These are phyloP conservation scores for Haplographium delicatum DNA, from an alignment of 495 filamentous ascomycete species.

Conservation along the genomic window DNA sequence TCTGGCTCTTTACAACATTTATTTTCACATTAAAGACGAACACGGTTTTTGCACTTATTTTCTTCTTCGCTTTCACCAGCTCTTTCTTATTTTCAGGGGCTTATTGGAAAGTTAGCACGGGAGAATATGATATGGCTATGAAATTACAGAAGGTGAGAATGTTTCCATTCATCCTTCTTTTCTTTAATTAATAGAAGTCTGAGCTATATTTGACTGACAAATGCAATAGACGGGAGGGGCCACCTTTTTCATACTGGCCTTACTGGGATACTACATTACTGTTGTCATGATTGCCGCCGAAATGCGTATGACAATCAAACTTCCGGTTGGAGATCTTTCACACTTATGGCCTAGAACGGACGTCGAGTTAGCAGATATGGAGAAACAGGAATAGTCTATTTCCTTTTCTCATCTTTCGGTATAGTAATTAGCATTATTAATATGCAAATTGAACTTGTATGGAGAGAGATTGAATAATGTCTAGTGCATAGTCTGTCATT, in stretches of 20 bases:
- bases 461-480: no score
- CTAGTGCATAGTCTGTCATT: no score
- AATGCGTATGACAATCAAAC: slow-evolving; percentile 47
- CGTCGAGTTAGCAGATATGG: slow-evolving; percentile 34
- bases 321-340: slow-evolving; percentile 49
- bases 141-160: slow-evolving; percentile 40
- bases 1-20: slow-evolving; percentile 51
- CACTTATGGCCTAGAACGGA: slow-evolving; percentile 48
- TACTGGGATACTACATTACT: slow-evolving; percentile 51
- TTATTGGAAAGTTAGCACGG: slow-evolving; percentile 44
- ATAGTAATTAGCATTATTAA: no score
- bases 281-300: slow-evolving; percentile 51
- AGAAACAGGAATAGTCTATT: no score
- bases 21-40: slow-evolving; percentile 52
- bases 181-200: not conserved
- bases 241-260: slow-evolving; percentile 42
- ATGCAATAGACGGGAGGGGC: slow-evolving; percentile 41
- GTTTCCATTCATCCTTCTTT: not conserved
- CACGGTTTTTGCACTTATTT: slow-evolving; percentile 47
- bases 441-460: no score
- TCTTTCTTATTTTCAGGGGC: slow-evolving; percentile 44
- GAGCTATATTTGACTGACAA: no score
- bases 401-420: no score
- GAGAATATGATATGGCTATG: slow-evolving; percentile 37
- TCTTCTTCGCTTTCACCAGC: slow-evolving; percentile 42